Conservation (phyloP, 352 stramenopile species). For the Globisporangium takayamanum region DNA sequence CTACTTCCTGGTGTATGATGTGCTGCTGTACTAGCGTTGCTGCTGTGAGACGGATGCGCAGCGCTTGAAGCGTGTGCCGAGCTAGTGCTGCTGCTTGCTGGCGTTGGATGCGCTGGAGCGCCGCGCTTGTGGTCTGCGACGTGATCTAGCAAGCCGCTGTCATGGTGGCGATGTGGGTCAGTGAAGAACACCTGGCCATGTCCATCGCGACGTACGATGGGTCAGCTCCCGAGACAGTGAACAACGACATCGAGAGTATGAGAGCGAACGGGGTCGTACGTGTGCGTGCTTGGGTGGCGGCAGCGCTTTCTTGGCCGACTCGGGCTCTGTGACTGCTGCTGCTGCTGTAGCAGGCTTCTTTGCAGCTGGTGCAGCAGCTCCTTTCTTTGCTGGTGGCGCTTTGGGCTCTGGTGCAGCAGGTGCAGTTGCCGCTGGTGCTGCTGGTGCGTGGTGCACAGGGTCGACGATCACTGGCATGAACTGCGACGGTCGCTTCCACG, state of each 20-base stretch:
- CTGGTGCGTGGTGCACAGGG: conserved; percentile 4
- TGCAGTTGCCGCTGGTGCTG: conserved; percentile 10
- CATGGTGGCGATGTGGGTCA: conserved; percentile 14
- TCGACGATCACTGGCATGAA: conserved; percentile 52
- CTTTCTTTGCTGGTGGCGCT: conserved; percentile 25
- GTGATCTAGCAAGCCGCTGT: no score
- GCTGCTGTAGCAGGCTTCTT: conserved; percentile 33
- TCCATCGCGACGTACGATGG: background rate
- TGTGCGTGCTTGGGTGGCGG: conserved; percentile 35
- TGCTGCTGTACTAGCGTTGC: background rate
- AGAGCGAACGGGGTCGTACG: conserved; percentile 18
- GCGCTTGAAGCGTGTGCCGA: background rate
- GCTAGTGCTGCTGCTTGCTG: background rate
- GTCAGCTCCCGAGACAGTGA: background rate
- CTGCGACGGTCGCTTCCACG: conserved; percentile 60
- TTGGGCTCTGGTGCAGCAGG: conserved; percentile 22
- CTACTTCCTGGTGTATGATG: background rate
- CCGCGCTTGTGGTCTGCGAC: background rate
- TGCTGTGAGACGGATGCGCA: no score
- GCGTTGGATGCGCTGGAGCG: background rate
- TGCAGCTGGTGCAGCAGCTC: conserved; percentile 7
- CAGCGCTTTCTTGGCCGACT: conserved; percentile 32
- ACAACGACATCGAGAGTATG: background rate
- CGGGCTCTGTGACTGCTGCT: conserved; percentile 13
- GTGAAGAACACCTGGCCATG: conserved; percentile 21